A percentile compares a stretch with the other conserved stretches of the same genome.
These are phyloP conservation scores for Cenococcum geophilum DNA, from an alignment of 495 filamentous ascomycete genomes.

Conservation along the genomic window DNA sequence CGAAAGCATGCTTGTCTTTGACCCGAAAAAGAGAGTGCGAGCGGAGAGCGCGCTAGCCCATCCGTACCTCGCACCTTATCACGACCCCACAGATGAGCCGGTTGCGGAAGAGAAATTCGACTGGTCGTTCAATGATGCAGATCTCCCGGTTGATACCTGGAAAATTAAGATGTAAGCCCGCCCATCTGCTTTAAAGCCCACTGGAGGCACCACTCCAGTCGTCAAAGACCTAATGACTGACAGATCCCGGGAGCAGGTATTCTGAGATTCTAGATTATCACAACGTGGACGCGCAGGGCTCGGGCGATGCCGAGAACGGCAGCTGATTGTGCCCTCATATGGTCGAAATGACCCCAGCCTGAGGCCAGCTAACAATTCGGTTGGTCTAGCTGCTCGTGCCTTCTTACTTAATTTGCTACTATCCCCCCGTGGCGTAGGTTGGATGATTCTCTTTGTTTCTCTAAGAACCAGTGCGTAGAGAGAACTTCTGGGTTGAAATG, in stretches of 20 bases:
- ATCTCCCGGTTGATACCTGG: slow-evolving; percentile 98
- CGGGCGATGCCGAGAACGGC: slow-evolving; percentile 25
- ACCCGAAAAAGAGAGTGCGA: slow-evolving; percentile 83
- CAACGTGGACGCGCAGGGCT: slow-evolving; percentile 61
- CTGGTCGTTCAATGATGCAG: slow-evolving; percentile 99
- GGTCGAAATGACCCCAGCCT: not conserved
- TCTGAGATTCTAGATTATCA: slow-evolving; percentile 99
- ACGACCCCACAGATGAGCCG: slow-evolving; percentile 94
- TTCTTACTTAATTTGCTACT: slow-evolving; percentile 1
- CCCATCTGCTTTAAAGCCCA: not conserved
- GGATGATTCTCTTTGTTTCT: slow-evolving; percentile 2
- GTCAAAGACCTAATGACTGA: slow-evolving; percentile 16
- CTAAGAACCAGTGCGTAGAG: slow-evolving; percentile 8
- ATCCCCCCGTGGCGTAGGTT: not conserved
- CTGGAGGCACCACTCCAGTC: slow-evolving; percentile 22
- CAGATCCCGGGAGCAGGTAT: slow-evolving; percentile 59
- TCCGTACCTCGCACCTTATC: slow-evolving; percentile 91
- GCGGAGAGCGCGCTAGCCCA: slow-evolving; percentile 80
- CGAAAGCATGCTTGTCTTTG: slow-evolving; percentile 96
- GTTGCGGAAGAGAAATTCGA: slow-evolving; percentile 97
- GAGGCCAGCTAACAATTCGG: not conserved
- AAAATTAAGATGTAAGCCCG: slow-evolving; percentile 98
- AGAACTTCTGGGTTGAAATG: slow-evolving; percentile 9
- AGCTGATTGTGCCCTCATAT: slow-evolving; percentile 11
- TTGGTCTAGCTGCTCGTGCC: not conserved